These are phyloP conservation scores for Fraxinus paxiana DNA, from an alignment of 305 asterid species.

Conservation along the genomic window DNA sequence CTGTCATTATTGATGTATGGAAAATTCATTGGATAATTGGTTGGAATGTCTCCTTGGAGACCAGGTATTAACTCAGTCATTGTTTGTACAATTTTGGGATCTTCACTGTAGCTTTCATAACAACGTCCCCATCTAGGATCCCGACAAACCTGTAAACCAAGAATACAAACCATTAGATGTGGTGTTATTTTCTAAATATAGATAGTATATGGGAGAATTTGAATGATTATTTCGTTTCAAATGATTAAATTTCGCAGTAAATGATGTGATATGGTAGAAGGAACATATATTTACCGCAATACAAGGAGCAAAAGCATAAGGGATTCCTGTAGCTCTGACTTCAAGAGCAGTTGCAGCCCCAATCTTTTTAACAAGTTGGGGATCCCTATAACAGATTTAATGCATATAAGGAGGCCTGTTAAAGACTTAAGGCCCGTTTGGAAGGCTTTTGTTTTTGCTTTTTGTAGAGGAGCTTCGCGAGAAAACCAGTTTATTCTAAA, in stretches of 20 bases:
- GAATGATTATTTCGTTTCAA: background rate
- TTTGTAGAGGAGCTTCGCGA: no score
- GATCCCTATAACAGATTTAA: background rate
- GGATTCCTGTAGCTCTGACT: background rate
- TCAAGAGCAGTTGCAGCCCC: background rate
- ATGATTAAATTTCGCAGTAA: background rate
- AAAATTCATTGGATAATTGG: constrained; percentile 1
- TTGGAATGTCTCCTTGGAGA: constrained; percentile 33
- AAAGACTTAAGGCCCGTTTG: background rate
- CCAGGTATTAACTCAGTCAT: constrained; percentile 33
- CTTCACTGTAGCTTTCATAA: constrained; percentile 33
- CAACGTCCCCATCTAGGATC: constrained; percentile 37
- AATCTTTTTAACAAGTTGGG: background rate
- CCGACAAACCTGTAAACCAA: constrained; percentile 23
- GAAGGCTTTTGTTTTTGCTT: background rate
- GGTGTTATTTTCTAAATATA: background rate
- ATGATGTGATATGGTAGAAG: background rate
- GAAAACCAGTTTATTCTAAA: no score
- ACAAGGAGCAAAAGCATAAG: background rate
- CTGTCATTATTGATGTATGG: background rate
- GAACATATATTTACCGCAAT: constrained; percentile 1
- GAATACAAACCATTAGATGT: background rate
- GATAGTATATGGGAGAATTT: background rate
- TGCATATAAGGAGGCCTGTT: background rate
- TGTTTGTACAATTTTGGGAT: constrained; percentile 25